phyloP scores from a whole-genome alignment of 2,329 filamentous ascomycete genomes.

The Fusarium hostae region DNA sequence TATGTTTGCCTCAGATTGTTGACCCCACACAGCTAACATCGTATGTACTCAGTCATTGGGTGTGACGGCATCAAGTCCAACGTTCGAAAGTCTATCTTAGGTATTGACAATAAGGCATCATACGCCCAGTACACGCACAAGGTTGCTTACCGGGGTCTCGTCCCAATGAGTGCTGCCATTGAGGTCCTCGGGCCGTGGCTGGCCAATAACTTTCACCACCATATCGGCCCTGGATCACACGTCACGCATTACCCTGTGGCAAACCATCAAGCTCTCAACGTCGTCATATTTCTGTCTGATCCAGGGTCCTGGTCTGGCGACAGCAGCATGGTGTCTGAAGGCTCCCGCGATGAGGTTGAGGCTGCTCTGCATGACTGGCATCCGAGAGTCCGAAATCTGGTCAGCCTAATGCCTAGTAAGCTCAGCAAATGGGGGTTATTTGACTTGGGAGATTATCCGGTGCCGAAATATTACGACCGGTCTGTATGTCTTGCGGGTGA shows the following conservation, averaged over 20 bases:
- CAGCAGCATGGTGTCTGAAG: neutral
- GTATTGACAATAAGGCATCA: neutral
- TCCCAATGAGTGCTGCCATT: slow-evolving; percentile 20
- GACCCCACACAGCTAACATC: slow-evolving; percentile 4
- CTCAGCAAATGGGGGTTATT: neutral
- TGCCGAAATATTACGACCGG: neutral
- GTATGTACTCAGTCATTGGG: slow-evolving; percentile 10
- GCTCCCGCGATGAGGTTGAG: neutral
- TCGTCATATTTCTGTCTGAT: neutral
- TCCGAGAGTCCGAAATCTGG: neutral
- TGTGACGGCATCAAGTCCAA: slow-evolving; percentile 20
- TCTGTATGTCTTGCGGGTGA: slow-evolving; percentile 17
- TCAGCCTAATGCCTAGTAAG: neutral
- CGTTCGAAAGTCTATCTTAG: neutral
- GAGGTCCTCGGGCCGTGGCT: slow-evolving; percentile 7
- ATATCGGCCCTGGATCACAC: neutral
- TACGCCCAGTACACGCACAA: slow-evolving; percentile 10
- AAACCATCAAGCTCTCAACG: neutral
- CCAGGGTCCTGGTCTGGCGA: neutral
- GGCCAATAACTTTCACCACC: neutral
- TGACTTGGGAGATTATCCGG: neutral
- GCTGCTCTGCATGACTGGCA: neutral
- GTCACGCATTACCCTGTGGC: neutral
- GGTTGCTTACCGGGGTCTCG: slow-evolving; percentile 13
- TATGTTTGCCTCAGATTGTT: neutral